A percentile compares a stretch with the other conserved stretches of the same genome.
These are phyloP conservation scores for Blumeriella jaapii DNA, from an alignment of 2,329 filamentous ascomycete species.

Conservation along the genomic window DNA sequence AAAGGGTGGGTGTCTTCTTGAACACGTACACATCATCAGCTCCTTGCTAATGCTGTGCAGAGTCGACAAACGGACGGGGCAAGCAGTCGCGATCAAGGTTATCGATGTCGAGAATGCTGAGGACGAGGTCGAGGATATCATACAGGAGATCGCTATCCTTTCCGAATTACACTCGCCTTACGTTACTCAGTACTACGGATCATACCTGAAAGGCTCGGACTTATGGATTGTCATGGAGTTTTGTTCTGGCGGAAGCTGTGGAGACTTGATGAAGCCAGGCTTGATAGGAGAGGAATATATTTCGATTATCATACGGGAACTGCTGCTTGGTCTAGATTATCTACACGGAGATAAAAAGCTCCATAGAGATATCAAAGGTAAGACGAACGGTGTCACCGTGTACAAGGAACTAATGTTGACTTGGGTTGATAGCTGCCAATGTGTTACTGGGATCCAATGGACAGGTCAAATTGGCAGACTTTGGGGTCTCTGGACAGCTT, in stretches of 20 bases:
- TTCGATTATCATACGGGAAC: slow-evolving; percentile 83
- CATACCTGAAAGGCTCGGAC: slow-evolving; percentile 89
- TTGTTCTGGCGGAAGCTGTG: slow-evolving; percentile 91
- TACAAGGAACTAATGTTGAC: slow-evolving; percentile 5
- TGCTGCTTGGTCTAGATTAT: slow-evolving; percentile 84
- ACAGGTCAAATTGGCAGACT: slow-evolving; percentile 94
- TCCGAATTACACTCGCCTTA: slow-evolving; percentile 93
- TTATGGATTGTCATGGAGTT: slow-evolving; percentile 99
- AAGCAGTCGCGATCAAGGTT: slow-evolving; percentile 94
- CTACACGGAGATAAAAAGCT: slow-evolving; percentile 92
- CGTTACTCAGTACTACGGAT: slow-evolving; percentile 96
- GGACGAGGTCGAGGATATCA: slow-evolving; percentile 98
- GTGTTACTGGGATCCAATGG: slow-evolving; percentile 80
- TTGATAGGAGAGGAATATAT: slow-evolving; percentile 91
- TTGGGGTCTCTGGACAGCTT: slow-evolving; percentile 90
- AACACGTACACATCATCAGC: slow-evolving; percentile 3
- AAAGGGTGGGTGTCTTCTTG: slow-evolving; percentile 58
- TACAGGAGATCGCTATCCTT: slow-evolving; percentile 95
- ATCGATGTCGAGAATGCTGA: slow-evolving; percentile 99
- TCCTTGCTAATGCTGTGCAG: slow-evolving; percentile 34
- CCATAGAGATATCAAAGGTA: slow-evolving; percentile 91
- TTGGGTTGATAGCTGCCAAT: slow-evolving; percentile 69
- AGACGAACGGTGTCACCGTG: slow-evolving; percentile 14
- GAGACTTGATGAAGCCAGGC: slow-evolving; percentile 90
- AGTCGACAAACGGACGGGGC: slow-evolving; percentile 84